Percentiles rank a stretch among this genome's conserved stretches.
Evolutionary conservation across 2,329 filamentous ascomycete genomes (phyloP).

Genomic region (Colletotrichum aenigma): DNA sequence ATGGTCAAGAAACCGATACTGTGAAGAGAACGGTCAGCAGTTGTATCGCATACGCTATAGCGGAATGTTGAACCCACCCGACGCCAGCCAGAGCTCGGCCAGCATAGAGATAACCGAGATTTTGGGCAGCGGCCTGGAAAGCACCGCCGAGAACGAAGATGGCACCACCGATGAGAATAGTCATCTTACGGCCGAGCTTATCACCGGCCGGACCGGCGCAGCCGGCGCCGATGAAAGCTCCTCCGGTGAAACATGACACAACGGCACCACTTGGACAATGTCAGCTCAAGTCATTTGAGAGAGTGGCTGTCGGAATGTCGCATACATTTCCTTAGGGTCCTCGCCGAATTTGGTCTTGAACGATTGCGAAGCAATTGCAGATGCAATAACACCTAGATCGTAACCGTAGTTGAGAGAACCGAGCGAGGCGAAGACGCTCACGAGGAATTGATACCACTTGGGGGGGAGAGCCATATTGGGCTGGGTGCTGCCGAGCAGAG

Average conservation of each 20-base stretch:
- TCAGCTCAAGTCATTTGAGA: background rate
- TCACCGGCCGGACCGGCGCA: conserved; percentile 69
- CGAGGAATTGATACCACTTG: conserved; percentile 55
- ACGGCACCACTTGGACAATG: conserved; percentile 61
- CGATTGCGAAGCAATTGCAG: conserved; percentile 53
- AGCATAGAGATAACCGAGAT: conserved; percentile 66
- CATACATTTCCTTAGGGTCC: conserved; percentile 41
- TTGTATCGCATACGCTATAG: background rate
- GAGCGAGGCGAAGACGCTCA: conserved; percentile 59
- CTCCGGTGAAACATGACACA: conserved; percentile 79
- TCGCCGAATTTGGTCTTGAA: conserved; percentile 43
- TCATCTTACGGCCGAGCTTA: conserved; percentile 69
- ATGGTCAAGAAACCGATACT: conserved; percentile 50
- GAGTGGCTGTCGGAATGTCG: conserved; percentile 1
- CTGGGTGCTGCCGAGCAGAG: background rate
- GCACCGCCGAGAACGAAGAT: conserved; percentile 75
- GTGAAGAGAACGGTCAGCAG: background rate
- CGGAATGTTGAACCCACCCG: conserved; percentile 33
- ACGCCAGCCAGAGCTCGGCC: conserved; percentile 73
- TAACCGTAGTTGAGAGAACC: conserved; percentile 61
- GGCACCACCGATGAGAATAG: conserved; percentile 73
- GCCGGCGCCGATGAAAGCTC: conserved; percentile 73
- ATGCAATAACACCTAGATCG: conserved; percentile 57
- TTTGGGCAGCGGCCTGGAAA: conserved; percentile 72
- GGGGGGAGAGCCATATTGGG: conserved; percentile 45